A percentile compares a stretch with the other conserved stretches of the same genome.
phyloP scores from a whole-genome alignment of 306 rosid species.

The Boehmeria nivea region DNA sequence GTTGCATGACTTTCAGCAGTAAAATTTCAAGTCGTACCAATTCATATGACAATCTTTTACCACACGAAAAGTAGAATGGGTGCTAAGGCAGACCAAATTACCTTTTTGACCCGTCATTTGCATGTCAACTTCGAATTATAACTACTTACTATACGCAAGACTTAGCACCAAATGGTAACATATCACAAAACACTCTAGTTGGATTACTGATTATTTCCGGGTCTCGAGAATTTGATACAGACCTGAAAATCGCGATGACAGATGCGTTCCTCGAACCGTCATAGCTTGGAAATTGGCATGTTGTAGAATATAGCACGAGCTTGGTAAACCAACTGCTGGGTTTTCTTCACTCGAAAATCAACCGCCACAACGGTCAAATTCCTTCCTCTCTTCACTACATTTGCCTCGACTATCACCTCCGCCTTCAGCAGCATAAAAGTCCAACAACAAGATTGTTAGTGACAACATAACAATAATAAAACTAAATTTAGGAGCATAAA shows the following conservation, averaged over 20 bases:
- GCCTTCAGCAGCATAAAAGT: conserved; percentile 34
- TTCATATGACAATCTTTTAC: too few relatives aligned
- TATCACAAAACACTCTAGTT: too few relatives aligned
- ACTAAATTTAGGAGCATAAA: too few relatives aligned
- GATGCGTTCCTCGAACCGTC: conserved; percentile 1
- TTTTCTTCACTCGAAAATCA: conserved; percentile 54
- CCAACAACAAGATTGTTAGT: not conserved
- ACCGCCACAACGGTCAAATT: conserved; percentile 51
- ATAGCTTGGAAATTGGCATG: conserved; percentile 50
- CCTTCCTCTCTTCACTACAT: conserved; percentile 69
- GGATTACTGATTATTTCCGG: not conserved
- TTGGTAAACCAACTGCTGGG: conserved; percentile 42
- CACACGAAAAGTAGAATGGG: too few relatives aligned
- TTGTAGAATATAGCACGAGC: conserved; percentile 60
- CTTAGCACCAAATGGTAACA: too few relatives aligned
- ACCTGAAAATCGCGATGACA: not conserved
- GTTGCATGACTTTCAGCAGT: too few relatives aligned
- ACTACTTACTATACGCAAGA: too few relatives aligned
- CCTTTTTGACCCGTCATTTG: too few relatives aligned
- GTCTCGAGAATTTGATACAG: not conserved
- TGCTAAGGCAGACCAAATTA: too few relatives aligned
- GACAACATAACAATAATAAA: not conserved
- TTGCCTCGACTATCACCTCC: conserved; percentile 54
- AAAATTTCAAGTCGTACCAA: too few relatives aligned
- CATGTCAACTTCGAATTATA: too few relatives aligned